A percentile compares a stretch with the other conserved stretches of the same genome.
These are phyloP conservation scores for Neocallimastix lanati DNA, from an alignment of 192 early-diverging fungal genomes.

Conservation along the genomic window DNA sequence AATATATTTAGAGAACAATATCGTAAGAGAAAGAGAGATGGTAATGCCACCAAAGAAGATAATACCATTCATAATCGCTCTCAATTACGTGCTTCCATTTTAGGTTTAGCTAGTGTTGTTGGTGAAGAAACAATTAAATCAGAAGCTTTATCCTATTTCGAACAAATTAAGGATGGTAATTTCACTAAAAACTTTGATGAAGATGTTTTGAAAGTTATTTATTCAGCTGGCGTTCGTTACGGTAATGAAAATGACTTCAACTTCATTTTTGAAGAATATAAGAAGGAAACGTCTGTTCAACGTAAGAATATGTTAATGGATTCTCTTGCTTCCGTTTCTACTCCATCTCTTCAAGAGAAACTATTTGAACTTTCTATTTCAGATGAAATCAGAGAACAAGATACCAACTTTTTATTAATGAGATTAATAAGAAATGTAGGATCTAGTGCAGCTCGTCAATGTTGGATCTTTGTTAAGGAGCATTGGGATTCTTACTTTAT, in stretches of 20 bases:
- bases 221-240: background rate
- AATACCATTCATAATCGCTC: background rate
- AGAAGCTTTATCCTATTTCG: background rate
- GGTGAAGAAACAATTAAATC: background rate
- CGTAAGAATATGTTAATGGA: background rate
- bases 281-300: background rate
- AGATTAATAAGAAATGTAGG: background rate
- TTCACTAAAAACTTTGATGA: background rate
- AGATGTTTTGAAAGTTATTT: background rate
- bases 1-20: no score
- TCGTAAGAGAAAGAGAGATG: no score
- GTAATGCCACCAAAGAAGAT: background rate
- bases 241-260: background rate
- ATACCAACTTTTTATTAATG: background rate
- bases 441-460: background rate
- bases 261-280: background rate
- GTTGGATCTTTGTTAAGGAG: background rate
- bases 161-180: background rate
- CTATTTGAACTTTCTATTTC: background rate
- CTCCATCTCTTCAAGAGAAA: background rate
- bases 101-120: background rate
- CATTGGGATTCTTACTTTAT: background rate
- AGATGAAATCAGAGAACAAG: background rate
- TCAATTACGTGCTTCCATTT: background rate
- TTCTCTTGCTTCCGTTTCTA: background rate